These are phyloP conservation scores for Olyra latifolia DNA, from an alignment of 176 grass and related monocot species.

Conservation along the genomic window DNA sequence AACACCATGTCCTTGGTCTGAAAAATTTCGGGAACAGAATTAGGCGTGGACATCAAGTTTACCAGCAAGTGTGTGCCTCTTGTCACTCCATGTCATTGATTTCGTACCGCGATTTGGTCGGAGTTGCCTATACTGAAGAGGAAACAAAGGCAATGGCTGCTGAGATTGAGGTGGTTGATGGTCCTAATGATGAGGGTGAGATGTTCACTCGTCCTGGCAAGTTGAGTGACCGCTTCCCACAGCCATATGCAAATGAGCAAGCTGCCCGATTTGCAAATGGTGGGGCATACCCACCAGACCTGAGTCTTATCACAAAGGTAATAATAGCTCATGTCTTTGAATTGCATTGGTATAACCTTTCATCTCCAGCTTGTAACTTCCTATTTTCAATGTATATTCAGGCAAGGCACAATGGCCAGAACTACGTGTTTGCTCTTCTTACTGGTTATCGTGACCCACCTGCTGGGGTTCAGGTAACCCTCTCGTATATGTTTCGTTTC, in stretches of 20 bases:
- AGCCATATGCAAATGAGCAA: constrained; percentile 72
- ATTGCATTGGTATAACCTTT: constrained; percentile 4
- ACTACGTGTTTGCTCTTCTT: constrained; percentile 95
- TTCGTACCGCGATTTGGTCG: constrained; percentile 92
- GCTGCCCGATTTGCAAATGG: constrained; percentile 68
- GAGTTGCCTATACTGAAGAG: constrained; percentile 97
- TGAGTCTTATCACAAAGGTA: constrained; percentile 64
- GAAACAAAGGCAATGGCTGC: constrained; percentile 74
- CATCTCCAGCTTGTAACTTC: not conserved
- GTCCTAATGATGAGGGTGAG: constrained; percentile 72
- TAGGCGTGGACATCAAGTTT: constrained; percentile 94
- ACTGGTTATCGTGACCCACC: constrained; percentile 97
- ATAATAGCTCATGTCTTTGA: not conserved
- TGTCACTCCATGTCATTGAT: constrained; percentile 98
- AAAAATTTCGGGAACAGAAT: constrained; percentile 57
- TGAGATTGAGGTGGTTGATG: constrained; percentile 74
- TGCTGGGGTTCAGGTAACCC: constrained; percentile 85
- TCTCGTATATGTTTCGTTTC: constrained; percentile 7
- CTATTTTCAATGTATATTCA: constrained; percentile 29
- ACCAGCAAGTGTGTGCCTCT: constrained; percentile 95
- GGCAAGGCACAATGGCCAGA: constrained; percentile 95
- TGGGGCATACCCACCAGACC: constrained; percentile 68
- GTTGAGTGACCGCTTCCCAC: constrained; percentile 63
- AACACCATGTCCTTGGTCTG: not conserved
- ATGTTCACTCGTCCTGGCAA: constrained; percentile 43